Evolutionary conservation across 345 rosid genomes (phyloP), one percentile per base, ranked within the genome.

Genomic region (Acer yangbiense): DNA sequence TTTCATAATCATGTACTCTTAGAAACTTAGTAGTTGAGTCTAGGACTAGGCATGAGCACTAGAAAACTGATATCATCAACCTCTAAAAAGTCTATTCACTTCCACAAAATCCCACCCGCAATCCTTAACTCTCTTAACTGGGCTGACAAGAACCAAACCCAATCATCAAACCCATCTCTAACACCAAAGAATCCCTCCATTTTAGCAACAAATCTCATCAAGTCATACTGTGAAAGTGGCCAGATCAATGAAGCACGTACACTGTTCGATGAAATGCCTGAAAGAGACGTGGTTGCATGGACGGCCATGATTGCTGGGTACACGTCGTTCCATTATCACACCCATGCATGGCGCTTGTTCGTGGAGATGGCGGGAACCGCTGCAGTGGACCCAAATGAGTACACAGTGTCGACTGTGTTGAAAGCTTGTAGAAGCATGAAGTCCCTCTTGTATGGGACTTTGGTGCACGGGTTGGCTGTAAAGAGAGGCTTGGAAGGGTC

Each of bases 371-470:
- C 90, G 20, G 83, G 76, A 80, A 68, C 14, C 21, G 90, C 77
- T 29, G 90, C 77, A 61, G 82, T 67, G 6, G 68, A 29, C 60
- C 97, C 95, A 18, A 92, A 92, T 65, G 97, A 82, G 54, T 92
- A 80, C 80, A 87, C 98, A 1, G 29, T 90, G 46, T 94, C 98
- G 0, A 90, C 90, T 54, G 90, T 87, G 18, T 84, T 94, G 50
- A 94, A 91, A 83, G 91, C 90, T 83, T 90, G 95, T 79, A 92
- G 86, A 84, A 88, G 88, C 76, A 80, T 91, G 89, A 84, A 81
- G 76, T 78, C 81, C 64, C 85, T 91, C 73, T 55, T 69, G 9
- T 80, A 75, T 80, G 99, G 98, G 55, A 75, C 64, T 72, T 84
- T 77, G 81, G 90, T 90, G 80, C 98, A 94, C 83, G 88, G 92